These are phyloP conservation scores for Pythium coloratum DNA, from an alignment of 352 stramenopile species.

Conservation along the genomic window DNA sequence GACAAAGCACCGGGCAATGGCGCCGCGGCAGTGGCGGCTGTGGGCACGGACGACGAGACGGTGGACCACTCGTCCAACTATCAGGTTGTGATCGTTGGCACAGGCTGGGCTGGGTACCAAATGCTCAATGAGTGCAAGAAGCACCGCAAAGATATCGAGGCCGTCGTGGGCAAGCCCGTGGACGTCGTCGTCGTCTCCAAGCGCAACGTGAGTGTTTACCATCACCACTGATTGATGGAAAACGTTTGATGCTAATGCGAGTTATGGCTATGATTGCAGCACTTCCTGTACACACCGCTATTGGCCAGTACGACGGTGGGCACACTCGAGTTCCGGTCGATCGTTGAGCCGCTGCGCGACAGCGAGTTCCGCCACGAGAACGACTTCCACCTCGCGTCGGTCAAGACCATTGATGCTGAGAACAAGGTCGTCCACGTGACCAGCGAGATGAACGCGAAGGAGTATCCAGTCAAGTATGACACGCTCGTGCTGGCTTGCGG, in stretches of 20 bases:
- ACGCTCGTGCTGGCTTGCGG: slow-evolving; percentile 92
- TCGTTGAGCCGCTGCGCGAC: slow-evolving; percentile 95
- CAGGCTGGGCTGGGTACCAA: slow-evolving; percentile 78
- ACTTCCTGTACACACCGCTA: slow-evolving; percentile 98
- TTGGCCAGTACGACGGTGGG: slow-evolving; percentile 93
- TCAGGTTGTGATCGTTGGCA: slow-evolving; percentile 76
- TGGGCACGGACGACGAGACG: not conserved
- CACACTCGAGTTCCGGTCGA: slow-evolving; percentile 96
- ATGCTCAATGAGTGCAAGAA: slow-evolving; percentile 79
- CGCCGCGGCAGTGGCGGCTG: slow-evolving; percentile 2
- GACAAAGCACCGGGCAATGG: not conserved
- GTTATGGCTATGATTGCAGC: slow-evolving; percentile 36
- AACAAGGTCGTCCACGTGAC: slow-evolving; percentile 74
- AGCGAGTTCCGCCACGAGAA: slow-evolving; percentile 67
- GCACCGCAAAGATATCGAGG: slow-evolving; percentile 71
- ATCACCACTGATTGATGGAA: not conserved
- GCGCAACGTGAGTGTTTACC: slow-evolving; percentile 51
- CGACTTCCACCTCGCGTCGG: slow-evolving; percentile 74
- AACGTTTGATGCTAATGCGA: not conserved
- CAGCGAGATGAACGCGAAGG: slow-evolving; percentile 50
- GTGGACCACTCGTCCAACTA: slow-evolving; percentile 47
- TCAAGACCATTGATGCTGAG: slow-evolving; percentile 77
- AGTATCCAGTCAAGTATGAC: slow-evolving; percentile 92
- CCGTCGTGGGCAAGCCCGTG: slow-evolving; percentile 49
- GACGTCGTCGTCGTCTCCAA: slow-evolving; percentile 82